Conservation (phyloP, 257 asterid species). For the Euphrasia confusa region DNA sequence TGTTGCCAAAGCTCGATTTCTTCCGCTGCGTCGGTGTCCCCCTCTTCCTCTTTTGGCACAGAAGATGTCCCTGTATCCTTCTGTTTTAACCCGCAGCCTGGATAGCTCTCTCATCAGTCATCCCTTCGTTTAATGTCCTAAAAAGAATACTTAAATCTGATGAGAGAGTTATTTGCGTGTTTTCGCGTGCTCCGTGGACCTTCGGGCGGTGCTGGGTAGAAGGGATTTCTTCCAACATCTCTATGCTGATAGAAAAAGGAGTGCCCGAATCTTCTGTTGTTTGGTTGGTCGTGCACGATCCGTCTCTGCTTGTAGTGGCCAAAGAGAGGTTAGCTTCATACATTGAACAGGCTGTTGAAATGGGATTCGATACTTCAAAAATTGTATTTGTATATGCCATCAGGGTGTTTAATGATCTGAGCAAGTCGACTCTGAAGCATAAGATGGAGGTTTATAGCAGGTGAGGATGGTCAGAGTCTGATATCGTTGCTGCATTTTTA, state of each 20-base stretch:
- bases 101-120: not conserved
- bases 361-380: conserved; percentile 23
- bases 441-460: conserved; percentile 22
- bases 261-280: conserved; percentile 21
- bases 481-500: conserved; percentile 20
- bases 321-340: not conserved
- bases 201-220: not conserved
- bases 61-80: conserved; percentile 1
- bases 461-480: conserved; percentile 36
- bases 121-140: conserved; percentile 26
- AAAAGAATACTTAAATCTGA: conserved; percentile 13
- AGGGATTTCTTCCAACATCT: conserved; percentile 3
- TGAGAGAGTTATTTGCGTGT: not conserved
- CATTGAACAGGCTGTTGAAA: conserved; percentile 16
- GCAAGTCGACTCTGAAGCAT: conserved; percentile 11
- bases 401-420: conserved; percentile 9
- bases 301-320: not conserved
- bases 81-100: conserved; percentile 17
- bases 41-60: conserved; percentile 2
- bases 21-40: conserved; percentile 27
- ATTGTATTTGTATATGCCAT: conserved; percentile 10
- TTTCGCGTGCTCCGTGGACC: not conserved
- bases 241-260: conserved; percentile 9
- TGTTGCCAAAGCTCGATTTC: conserved; percentile 33
- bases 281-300: conserved; percentile 5